Evolutionary conservation across 164 flowering plant species (phyloP).

Genomic region (Dillenia suffruticosa): DNA sequence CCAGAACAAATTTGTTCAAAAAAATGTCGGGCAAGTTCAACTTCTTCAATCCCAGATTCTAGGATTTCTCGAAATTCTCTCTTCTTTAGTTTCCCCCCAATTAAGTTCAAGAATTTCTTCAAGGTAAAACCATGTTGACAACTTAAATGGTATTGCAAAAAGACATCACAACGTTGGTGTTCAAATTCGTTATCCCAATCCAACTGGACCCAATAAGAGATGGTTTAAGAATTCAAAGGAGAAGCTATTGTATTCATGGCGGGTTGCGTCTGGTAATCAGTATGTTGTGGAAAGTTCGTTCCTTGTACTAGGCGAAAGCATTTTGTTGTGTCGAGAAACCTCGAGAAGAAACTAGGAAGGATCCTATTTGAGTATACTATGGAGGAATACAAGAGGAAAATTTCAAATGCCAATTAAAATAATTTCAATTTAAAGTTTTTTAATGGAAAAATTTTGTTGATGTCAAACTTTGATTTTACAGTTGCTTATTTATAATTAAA

Average conservation of each 20-base stretch:
- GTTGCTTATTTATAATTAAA: too few species aligned
- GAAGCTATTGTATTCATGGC: constrained; percentile 44
- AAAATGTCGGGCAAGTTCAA: not conserved
- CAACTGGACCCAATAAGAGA: constrained; percentile 43
- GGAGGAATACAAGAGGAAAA: constrained; percentile 51
- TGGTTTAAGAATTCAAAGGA: constrained; percentile 72
- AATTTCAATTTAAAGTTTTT: too few species aligned
- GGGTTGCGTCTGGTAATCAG: constrained; percentile 56
- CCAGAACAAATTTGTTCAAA: not conserved
- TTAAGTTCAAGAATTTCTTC: too few species aligned
- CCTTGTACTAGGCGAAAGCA: constrained; percentile 84
- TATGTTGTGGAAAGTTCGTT: constrained; percentile 61
- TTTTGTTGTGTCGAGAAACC: constrained; percentile 56
- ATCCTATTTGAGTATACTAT: constrained; percentile 51
- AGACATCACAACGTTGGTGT: constrained; percentile 61
- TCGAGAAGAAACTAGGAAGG: constrained; percentile 69
- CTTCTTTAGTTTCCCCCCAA: constrained; percentile 7
- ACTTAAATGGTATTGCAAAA: constrained; percentile 13
- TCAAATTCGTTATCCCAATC: constrained; percentile 53
- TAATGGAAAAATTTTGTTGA: too few species aligned
- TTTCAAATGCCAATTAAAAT: constrained; percentile 5
- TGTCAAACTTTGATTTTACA: too few species aligned
- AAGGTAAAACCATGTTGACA: not conserved
- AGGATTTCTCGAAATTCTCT: constrained; percentile 21
- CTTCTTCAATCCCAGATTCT: not conserved